Evolutionary conservation across 31 red algal species (phyloP), one percentile per base, ranked within the genome.

Genomic region (Bonnemaisonia californica): DNA sequence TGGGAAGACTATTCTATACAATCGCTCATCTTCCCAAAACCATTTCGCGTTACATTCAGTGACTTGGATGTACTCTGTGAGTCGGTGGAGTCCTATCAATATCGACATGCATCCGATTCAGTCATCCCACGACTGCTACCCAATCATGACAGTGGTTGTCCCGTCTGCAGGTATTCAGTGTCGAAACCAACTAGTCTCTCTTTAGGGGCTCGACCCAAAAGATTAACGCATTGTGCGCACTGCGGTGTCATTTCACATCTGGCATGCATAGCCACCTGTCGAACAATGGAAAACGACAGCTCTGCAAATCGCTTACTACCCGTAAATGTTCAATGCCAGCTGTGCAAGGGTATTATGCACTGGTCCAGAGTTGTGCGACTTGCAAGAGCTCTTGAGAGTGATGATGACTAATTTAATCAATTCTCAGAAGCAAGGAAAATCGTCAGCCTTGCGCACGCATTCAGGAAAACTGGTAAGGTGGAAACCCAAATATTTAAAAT

Each of bases 341-440:
- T 61, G 2, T 87, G 83, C 30, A 36, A 40, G 8, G 62, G n/a
- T 22, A 19, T 56, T 2, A 77, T 78, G 59, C 83, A 87, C 55
- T 87, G 83, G 83, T 87, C 83, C n/a, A 19, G 74, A 57, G 42
- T 78, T 0, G 83, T 87, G 0, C 59, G 83, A 4, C n/a, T 76
- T 16, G 47, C 40, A 19, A 56, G 62, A 19, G 71, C 83, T 18
- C 48, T 87, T 12, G 71, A 67, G 39, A 77, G 54, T 45, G 62
- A 87, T 22, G 73, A 75, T 38, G 64, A 83, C 16, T 72, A 57
- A 62, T 3, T 24, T n/a, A n/a, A n/a, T n/a, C n/a, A n/a, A n/a
- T n/a, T n/a, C n/a, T n/a, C n/a, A n/a, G n/a, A n/a, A n/a, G n/a
- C n/a, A n/a, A n/a, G n/a, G n/a, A n/a, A n/a, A n/a, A n/a, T n/a